phyloP scores from a whole-genome alignment of 495 filamentous ascomycete species.

The Mytilinidion resinicola region DNA sequence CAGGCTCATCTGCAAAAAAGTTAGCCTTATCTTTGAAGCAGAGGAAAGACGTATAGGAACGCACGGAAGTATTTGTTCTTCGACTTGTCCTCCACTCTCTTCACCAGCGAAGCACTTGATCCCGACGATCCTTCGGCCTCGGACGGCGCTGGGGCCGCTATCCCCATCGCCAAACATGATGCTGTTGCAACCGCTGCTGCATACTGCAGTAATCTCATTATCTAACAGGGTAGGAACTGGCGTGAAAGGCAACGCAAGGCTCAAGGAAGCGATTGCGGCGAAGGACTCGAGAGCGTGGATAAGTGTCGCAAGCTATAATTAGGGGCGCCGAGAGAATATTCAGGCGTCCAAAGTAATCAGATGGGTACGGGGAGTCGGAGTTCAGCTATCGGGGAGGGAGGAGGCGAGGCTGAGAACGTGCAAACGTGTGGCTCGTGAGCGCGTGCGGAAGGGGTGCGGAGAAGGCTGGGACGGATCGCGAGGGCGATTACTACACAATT shows the following conservation, averaged over 20 bases:
- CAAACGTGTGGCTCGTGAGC: too few relatives aligned
- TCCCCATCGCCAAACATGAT: neutral
- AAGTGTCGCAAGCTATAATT: too few relatives aligned
- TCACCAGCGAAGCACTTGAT: too few relatives aligned
- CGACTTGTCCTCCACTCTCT: neutral
- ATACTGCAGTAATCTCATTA: slow-evolving; percentile 17
- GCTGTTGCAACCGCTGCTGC: slow-evolving; percentile 10
- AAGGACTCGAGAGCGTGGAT: too few relatives aligned
- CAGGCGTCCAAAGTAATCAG: too few relatives aligned
- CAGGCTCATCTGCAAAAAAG: slow-evolving; percentile 2
- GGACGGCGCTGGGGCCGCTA: slow-evolving; percentile 7
- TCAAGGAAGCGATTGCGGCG: neutral
- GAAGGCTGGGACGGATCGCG: too few relatives aligned
- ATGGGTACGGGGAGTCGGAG: too few relatives aligned
- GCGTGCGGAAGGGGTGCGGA: too few relatives aligned
- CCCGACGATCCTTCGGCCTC: neutral
- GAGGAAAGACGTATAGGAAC: neutral
- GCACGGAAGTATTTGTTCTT: slow-evolving; percentile 26
- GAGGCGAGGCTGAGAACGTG: too few relatives aligned
- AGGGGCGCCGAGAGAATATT: too few relatives aligned
- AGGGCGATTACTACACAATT: too few relatives aligned
- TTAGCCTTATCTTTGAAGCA: slow-evolving; percentile 15
- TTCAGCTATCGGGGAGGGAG: too few relatives aligned
- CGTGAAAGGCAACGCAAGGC: neutral
- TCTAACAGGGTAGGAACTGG: neutral